A percentile compares a stretch with the other conserved stretches of the same genome.
These are phyloP conservation scores for Boechera retrofracta DNA, from an alignment of 345 rosid species.

Conservation along the genomic window DNA sequence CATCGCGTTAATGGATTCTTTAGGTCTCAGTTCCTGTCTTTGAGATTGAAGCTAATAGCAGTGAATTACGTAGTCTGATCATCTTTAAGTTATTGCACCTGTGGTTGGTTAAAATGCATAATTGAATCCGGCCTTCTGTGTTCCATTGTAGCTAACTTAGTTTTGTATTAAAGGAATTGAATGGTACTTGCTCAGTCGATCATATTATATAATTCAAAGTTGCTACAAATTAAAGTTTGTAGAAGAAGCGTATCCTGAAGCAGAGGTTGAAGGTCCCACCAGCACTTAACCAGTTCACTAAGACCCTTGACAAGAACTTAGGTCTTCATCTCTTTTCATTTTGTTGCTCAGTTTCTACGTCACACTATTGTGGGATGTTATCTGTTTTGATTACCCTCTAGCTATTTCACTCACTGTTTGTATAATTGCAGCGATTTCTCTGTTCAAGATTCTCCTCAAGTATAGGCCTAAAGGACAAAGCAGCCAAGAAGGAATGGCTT, in stretches of 20 bases:
- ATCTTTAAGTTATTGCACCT: too few species aligned
- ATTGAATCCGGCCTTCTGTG: neutral
- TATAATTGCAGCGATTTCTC: slow-evolving; percentile 49
- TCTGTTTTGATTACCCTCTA: neutral
- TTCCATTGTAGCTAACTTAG: neutral
- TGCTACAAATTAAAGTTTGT: too few species aligned
- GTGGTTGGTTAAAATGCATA: too few species aligned
- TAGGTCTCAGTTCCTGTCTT: too few species aligned
- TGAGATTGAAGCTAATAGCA: too few species aligned
- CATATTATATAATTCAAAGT: too few species aligned
- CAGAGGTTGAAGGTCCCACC: slow-evolving; percentile 85
- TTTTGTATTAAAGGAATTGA: neutral
- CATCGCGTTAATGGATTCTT: too few species aligned
- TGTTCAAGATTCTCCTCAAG: slow-evolving; percentile 60
- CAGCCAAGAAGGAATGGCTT: slow-evolving; percentile 65
- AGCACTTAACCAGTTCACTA: slow-evolving; percentile 82
- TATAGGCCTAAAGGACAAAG: slow-evolving; percentile 64
- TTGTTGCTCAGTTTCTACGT: neutral
- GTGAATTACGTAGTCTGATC: too few species aligned
- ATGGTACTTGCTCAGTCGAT: neutral
- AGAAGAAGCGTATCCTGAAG: slow-evolving; percentile 66
- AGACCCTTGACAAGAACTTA: slow-evolving; percentile 78
- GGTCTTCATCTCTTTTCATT: slow-evolving; percentile 37
- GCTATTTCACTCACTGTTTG: neutral
- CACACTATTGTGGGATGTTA: too few species aligned